Evolutionary conservation across 2,329 filamentous ascomycete genomes (phyloP), one percentile per base, ranked within the genome.

Genomic region (Cadophora gregata): DNA sequence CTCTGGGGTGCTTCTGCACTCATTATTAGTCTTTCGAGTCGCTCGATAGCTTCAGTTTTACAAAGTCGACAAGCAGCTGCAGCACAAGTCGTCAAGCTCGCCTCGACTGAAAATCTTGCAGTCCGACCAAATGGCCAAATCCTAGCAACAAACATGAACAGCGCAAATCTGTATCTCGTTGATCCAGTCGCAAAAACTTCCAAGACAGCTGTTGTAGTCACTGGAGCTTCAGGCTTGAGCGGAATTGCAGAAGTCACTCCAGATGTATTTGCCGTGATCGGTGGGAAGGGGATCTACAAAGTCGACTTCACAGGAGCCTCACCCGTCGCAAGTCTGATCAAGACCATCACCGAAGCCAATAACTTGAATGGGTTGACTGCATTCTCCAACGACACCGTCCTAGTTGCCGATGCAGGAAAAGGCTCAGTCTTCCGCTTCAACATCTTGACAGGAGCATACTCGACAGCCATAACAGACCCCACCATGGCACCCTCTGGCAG

Each of bases 221-320:
- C 67, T 36, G 63, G 63, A n/a, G 68, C 67, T 9, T 62, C 69
- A 6, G 74, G 75, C 21, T 65, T 78, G 14, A 68, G 75, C 10
- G 78, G 78, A 4, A 79, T 81, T 24, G 73, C 75, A 5, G 78
- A 80, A 66, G 68, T 76, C 31, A 51, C 70, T 8, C 68, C 72
- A 2, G 75, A 80, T 61, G 66, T 77, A 33, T 80, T 78, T 67
- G 62, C 62, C 14, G 61, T 69, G 21, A 64, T 69, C 12, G 64
- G 61, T 1, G 64, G 64, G 24, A 73, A 66, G 19, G 61, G 56
- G 31, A 59, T 65, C 10, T 69, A 62, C 56, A 67, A 71, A 47
- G 53, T 73, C 2, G 66, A 69, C 33, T 65, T 75, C 51, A 65
- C 59, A 19, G 48, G 58, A 4, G 51, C 16, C 9, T 25, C 48